These are phyloP conservation scores for Kuraishia borneana DNA, from an alignment of 805 yeast genomes.

Conservation along the genomic window DNA sequence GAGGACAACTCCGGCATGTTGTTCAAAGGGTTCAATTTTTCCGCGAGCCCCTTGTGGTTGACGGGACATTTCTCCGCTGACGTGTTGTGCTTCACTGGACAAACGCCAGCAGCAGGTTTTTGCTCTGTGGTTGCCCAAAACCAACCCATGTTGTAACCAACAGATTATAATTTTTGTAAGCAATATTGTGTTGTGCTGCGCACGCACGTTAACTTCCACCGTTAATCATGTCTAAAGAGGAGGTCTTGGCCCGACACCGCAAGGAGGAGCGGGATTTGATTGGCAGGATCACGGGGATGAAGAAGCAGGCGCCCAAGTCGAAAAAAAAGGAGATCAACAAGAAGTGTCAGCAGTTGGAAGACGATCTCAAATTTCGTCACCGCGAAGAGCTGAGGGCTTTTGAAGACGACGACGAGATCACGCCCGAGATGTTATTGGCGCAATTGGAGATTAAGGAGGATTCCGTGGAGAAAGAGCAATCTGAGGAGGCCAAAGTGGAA, in stretches of 20 bases:
- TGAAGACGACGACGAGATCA: slow-evolving; percentile 32
- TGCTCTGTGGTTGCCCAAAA: slow-evolving; percentile 68
- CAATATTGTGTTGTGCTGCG: background rate
- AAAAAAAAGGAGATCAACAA: slow-evolving; percentile 56
- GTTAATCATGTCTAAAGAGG: slow-evolving; percentile 20
- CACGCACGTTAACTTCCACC: background rate
- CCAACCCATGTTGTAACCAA: slow-evolving; percentile 64
- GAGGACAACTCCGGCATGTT: slow-evolving; percentile 79
- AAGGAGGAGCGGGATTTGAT: slow-evolving; percentile 59
- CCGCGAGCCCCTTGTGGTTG: slow-evolving; percentile 12
- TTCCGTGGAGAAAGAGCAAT: slow-evolving; percentile 3
- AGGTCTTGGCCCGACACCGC: slow-evolving; percentile 47
- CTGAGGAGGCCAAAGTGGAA: slow-evolving; percentile 4
- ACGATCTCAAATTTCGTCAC: slow-evolving; percentile 42
- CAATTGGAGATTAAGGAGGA: slow-evolving; percentile 33
- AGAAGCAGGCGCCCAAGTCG: slow-evolving; percentile 75
- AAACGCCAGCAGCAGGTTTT: background rate
- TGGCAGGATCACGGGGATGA: slow-evolving; percentile 61
- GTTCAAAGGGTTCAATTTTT: slow-evolving; percentile 65
- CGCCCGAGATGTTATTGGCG: slow-evolving; percentile 60
- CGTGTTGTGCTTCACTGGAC: slow-evolving; percentile 1
- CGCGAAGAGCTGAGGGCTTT: slow-evolving; percentile 31
- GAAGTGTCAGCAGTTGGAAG: slow-evolving; percentile 51
- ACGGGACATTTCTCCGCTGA: slow-evolving; percentile 15
- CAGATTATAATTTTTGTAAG: background rate